phyloP scores from a whole-genome alignment of 202 grass and related monocot genomes.

The Elaeis oleifera region DNA sequence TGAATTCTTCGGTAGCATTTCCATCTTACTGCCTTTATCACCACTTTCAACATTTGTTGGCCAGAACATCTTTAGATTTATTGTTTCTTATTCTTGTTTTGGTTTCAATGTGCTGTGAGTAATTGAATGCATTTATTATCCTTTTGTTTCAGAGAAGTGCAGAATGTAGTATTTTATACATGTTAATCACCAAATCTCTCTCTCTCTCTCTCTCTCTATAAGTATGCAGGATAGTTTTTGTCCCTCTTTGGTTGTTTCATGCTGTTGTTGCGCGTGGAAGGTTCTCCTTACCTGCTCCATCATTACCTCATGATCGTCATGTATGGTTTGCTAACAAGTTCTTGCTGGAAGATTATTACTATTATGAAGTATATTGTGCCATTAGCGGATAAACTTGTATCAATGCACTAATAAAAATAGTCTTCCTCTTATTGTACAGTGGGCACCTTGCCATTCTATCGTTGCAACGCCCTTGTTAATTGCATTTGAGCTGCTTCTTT shows the following conservation, averaged over 20 bases:
- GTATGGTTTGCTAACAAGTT: slow-evolving; percentile 37
- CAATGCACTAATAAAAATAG: neutral
- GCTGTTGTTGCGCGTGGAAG: slow-evolving; percentile 62
- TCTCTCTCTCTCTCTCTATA: neutral
- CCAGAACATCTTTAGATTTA: too few relatives aligned
- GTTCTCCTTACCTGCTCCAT: slow-evolving; percentile 96
- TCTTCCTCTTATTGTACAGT: slow-evolving; percentile 33
- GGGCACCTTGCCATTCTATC: slow-evolving; percentile 92
- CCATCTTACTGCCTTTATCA: too few relatives aligned
- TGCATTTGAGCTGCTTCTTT: slow-evolving; percentile 86
- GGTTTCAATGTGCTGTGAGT: too few relatives aligned
- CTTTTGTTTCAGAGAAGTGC: too few relatives aligned
- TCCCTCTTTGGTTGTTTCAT: slow-evolving; percentile 94
- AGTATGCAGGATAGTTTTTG: slow-evolving; percentile 65
- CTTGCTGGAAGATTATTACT: neutral
- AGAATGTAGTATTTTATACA: neutral
- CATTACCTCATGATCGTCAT: slow-evolving; percentile 79
- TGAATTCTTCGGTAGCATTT: too few relatives aligned
- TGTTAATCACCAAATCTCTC: slow-evolving; percentile 7
- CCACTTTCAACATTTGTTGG: too few relatives aligned
- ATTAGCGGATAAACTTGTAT: neutral
- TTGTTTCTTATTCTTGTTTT: too few relatives aligned
- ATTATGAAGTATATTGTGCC: neutral
- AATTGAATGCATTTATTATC: too few relatives aligned
- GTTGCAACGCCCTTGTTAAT: slow-evolving; percentile 77